Conservation (phyloP, 306 rosid genomes). For the Vigna unguiculata region DNA sequence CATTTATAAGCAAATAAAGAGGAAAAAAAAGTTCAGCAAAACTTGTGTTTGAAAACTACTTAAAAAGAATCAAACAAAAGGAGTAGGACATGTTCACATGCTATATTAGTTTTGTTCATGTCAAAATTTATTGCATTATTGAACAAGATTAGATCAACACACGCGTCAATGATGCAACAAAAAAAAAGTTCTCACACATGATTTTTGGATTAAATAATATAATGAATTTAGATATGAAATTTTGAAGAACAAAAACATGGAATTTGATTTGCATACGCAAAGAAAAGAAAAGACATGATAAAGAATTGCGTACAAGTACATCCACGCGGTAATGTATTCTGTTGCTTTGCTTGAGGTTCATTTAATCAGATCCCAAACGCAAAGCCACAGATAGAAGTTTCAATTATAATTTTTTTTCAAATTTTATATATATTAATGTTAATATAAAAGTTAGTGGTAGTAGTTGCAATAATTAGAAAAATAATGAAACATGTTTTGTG, state of each 20-base stretch:
- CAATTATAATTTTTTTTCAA: too few relatives aligned
- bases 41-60: background rate
- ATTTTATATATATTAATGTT: slow-evolving; percentile 3
- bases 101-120: background rate
- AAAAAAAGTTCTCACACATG: background rate
- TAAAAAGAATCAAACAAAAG: background rate
- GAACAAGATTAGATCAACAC: background rate
- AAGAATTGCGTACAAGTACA: slow-evolving; percentile 16
- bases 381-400: background rate
- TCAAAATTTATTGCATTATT: background rate
- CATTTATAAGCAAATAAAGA: background rate
- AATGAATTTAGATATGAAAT: background rate
- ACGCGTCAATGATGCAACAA: background rate
- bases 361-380: slow-evolving; percentile 27
- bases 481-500: background rate
- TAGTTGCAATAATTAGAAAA: background rate
- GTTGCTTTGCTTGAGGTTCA: slow-evolving; percentile 44
- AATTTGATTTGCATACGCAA: slow-evolving; percentile 33
- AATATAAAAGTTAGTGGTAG: background rate
- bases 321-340: background rate
- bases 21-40: background rate
- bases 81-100: background rate
- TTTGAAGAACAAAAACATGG: background rate
- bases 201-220: slow-evolving; percentile 11
- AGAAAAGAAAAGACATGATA: slow-evolving; percentile 11